Evolutionary conservation across 371 early-diverging fungal species (phyloP).

Genomic region (Zychaea mexicana): DNA sequence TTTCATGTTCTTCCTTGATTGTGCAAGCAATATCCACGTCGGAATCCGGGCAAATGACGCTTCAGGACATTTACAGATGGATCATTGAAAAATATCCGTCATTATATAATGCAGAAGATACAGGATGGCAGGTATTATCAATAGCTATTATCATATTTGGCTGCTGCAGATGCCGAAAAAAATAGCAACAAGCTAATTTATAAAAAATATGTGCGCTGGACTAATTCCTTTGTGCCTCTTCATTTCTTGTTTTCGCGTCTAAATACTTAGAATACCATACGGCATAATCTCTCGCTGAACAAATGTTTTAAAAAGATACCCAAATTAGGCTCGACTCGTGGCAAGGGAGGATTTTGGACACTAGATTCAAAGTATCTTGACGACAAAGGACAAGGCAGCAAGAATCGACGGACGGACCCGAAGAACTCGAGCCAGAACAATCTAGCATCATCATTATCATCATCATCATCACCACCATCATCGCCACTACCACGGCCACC

Average conservation of each 20-base stretch:
- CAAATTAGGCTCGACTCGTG: conserved; percentile 45
- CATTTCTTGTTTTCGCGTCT: background rate
- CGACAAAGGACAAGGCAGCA: conserved; percentile 14
- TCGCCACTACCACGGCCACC: background rate
- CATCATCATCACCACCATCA: background rate
- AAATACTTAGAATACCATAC: conserved; percentile 63
- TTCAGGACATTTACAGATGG: conserved; percentile 74
- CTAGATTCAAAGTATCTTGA: conserved; percentile 32
- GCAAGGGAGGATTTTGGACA: conserved; percentile 59
- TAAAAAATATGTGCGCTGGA: background rate
- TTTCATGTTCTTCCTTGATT: conserved; percentile 75
- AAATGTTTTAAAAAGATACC: conserved; percentile 70
- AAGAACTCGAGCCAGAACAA: conserved; percentile 7
- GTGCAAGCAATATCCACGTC: conserved; percentile 69
- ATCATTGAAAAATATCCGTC: conserved; percentile 69
- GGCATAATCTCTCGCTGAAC: conserved; percentile 81
- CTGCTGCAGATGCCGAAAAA: no score
- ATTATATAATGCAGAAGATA: conserved; percentile 65
- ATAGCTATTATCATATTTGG: no score
- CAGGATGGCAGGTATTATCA: conserved; percentile 64
- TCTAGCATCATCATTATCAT: conserved; percentile 8
- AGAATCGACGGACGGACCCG: background rate
- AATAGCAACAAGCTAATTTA: background rate
- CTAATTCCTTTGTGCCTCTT: background rate
- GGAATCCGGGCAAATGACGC: conserved; percentile 59